Conservation (phyloP, 2,329 filamentous ascomycete genomes). For the Hirsutella minnesotensis region DNA sequence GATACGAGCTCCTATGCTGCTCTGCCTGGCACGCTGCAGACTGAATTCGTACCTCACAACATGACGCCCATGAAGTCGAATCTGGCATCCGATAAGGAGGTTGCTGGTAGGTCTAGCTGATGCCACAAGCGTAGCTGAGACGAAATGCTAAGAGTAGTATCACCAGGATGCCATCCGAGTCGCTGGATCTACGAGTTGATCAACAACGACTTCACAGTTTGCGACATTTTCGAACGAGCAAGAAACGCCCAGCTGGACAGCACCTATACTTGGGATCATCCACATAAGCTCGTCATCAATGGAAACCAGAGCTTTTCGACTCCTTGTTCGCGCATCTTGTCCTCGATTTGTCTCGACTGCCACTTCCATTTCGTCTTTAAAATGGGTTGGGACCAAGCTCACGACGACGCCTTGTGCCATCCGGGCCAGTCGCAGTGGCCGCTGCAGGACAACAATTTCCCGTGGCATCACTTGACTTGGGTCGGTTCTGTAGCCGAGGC, state of each 20-base stretch:
- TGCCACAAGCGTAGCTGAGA: not conserved
- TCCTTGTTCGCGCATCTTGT: slow-evolving; percentile 15
- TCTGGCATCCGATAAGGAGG: slow-evolving; percentile 12
- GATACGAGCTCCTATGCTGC: slow-evolving; percentile 17
- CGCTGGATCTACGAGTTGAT: slow-evolving; percentile 29
- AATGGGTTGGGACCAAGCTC: slow-evolving; percentile 18
- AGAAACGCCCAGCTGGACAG: slow-evolving; percentile 16
- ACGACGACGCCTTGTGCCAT: slow-evolving; percentile 18
- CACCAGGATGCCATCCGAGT: slow-evolving; percentile 23
- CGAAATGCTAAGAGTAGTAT: not conserved
- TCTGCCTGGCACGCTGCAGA: slow-evolving; percentile 18
- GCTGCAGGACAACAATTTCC: slow-evolving; percentile 20
- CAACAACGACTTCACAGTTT: slow-evolving; percentile 23
- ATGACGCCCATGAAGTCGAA: slow-evolving; percentile 19
- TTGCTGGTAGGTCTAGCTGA: slow-evolving; percentile 13
- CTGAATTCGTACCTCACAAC: slow-evolving; percentile 17
- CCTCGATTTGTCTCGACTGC: slow-evolving; percentile 27
- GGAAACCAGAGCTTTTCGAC: slow-evolving; percentile 25
- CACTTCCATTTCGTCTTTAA: slow-evolving; percentile 30
- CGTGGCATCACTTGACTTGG: slow-evolving; percentile 27
- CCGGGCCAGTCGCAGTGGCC: slow-evolving; percentile 21
- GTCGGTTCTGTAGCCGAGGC: slow-evolving; percentile 16
- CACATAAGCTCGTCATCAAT: slow-evolving; percentile 24
- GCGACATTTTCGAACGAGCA: slow-evolving; percentile 24
- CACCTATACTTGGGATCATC: slow-evolving; percentile 21